These are phyloP conservation scores for Ophiostoma triangulosporum DNA, from an alignment of 2,329 filamentous ascomycete species.

Conservation along the genomic window DNA sequence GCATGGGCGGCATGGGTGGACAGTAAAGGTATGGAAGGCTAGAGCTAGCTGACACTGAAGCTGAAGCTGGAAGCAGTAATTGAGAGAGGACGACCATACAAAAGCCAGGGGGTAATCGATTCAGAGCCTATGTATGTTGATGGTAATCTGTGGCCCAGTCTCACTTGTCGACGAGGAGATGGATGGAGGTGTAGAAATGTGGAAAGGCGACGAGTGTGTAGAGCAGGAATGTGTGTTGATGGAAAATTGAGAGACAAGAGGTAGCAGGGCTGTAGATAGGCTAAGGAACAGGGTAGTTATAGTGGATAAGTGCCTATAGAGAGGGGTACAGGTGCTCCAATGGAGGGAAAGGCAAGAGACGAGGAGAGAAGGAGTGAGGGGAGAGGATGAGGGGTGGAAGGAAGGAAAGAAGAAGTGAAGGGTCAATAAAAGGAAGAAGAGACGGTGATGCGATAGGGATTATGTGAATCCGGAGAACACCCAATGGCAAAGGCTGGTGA, in stretches of 20 bases:
- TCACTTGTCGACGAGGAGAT: neutral
- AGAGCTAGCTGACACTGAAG: too few species aligned
- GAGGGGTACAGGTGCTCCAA: neutral
- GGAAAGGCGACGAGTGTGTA: neutral
- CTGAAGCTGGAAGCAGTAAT: too few species aligned
- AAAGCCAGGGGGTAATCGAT: neutral
- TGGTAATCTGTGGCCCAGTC: neutral
- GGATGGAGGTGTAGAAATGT: neutral
- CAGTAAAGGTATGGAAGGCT: too few species aligned
- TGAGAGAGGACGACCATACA: too few species aligned
- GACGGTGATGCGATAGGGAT: too few species aligned
- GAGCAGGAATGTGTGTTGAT: neutral
- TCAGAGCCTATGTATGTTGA: neutral
- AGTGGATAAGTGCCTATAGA: neutral
- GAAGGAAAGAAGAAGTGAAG: neutral
- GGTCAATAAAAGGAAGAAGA: neutral
- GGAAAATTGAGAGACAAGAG: neutral
- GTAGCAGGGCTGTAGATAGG: neutral
- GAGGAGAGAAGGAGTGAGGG: neutral
- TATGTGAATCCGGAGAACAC: too few species aligned
- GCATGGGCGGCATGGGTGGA: conserved; percentile 14
- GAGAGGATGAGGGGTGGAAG: neutral
- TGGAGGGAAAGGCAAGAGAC: neutral
- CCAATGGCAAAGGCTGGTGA: neutral
- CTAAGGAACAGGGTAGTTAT: neutral